These are phyloP conservation scores for Tremella yokohamensis DNA, from an alignment of 768 basidiomycete species.

Conservation along the genomic window DNA sequence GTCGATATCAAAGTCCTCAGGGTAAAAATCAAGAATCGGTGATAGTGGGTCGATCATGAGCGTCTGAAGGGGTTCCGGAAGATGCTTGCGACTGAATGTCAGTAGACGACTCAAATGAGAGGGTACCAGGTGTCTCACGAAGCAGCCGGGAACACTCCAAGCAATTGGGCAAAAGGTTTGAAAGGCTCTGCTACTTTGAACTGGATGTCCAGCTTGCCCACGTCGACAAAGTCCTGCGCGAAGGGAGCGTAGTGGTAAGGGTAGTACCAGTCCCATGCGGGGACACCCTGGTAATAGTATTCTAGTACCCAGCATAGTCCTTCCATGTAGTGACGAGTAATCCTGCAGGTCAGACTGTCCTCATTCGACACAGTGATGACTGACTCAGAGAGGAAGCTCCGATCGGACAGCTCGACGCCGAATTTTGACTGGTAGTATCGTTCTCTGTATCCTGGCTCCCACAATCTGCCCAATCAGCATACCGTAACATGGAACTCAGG, in stretches of 20 bases:
- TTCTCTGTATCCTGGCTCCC: constrained; percentile 93
- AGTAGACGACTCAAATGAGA: constrained; percentile 3
- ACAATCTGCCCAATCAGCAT: constrained; percentile 60
- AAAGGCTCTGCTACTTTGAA: constrained; percentile 83
- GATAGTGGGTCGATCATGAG: constrained; percentile 85
- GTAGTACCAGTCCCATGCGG: constrained; percentile 98
- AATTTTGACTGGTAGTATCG: constrained; percentile 95
- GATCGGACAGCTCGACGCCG: constrained; percentile 66
- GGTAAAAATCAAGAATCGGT: constrained; percentile 95
- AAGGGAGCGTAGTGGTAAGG: constrained; percentile 98
- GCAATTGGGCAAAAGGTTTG: constrained; percentile 93
- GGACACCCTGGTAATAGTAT: constrained; percentile 97
- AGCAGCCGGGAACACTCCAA: constrained; percentile 95
- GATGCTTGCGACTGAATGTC: constrained; percentile 69
- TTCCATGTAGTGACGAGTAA: constrained; percentile 82
- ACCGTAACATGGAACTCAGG: not conserved
- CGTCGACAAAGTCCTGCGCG: constrained; percentile 83
- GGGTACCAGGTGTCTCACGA: constrained; percentile 53
- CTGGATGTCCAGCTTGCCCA: constrained; percentile 70
- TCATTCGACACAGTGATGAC: constrained; percentile 36
- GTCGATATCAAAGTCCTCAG: constrained; percentile 84
- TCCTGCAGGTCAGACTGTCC: constrained; percentile 53
- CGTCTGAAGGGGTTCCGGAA: constrained; percentile 76
- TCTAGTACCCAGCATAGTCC: constrained; percentile 92
- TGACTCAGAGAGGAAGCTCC: constrained; percentile 69